Evolutionary conservation across 169 alveolate species (phyloP), one percentile per base, ranked within the genome.

Genomic region (Eimeria sp.): DNA sequence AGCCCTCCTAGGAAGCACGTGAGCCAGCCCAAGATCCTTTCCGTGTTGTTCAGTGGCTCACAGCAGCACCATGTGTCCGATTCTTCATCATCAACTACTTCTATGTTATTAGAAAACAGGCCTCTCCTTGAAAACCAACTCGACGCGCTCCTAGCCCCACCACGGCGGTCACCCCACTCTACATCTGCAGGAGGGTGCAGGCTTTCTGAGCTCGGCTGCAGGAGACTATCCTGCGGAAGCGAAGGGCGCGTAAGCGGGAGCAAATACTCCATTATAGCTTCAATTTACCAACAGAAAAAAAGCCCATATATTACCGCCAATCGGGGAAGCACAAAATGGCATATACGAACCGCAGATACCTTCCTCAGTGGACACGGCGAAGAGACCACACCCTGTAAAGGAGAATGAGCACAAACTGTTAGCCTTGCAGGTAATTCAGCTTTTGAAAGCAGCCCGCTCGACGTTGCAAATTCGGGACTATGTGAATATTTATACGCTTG

Each of bases 11-110:
- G 61, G 45, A 93, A 93, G 78, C 96, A 93, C 16, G 93, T 93
- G 70, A 93, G 96, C 96, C 96, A 93, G 11, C 94, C 96, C 27
- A 93, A 84, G 7, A 93, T 87, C 34, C 96, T 87, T 51, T 93
- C 96, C 34, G 93, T 83, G 70, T 43, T 80, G 58, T 87, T 93
- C 63, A 93, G 63, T 4, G 92, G 94, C 47, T 87, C 93, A 47
- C 89, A 93, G 58, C 96, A 93, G 63, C 86, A 93, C 87, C 96
- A 82, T 45, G 72, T 63, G 89, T 90, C 89, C 34, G 25, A 83
- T 20, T 93, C 96, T 45, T 93, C 96, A 22, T 97, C 95, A 27
- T 87, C 88, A 61, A 58, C 92, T 13, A 86, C 27, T 43, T 86
- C 92, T 57, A 40, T 40, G 51, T 58, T 80, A 86, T 61, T 70